phyloP scores from a whole-genome alignment of 805 yeast species.

The Yamadazyma laniorum region DNA sequence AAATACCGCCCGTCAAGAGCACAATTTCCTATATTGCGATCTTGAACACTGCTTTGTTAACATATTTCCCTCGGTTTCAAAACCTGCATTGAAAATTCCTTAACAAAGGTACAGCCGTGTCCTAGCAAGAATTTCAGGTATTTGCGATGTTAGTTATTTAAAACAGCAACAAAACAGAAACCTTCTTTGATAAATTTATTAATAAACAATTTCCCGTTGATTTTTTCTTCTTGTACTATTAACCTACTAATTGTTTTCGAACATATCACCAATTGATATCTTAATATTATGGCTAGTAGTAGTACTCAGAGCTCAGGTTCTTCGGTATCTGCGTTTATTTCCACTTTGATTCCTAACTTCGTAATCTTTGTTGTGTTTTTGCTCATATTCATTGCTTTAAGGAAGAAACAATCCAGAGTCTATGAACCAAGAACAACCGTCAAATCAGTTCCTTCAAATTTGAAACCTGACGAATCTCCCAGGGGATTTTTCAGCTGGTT shows the following conservation, averaged over 20 bases:
- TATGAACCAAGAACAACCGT: conserved; percentile 52
- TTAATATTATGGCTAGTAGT: conserved; percentile 12
- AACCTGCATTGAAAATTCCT: not conserved
- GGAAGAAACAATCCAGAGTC: conserved; percentile 46
- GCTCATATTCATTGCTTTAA: conserved; percentile 36
- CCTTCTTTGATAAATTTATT: not conserved
- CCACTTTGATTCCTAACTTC: conserved; percentile 46
- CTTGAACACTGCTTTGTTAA: too few species aligned
- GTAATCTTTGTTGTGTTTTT: conserved; percentile 43
- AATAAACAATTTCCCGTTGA: conserved; percentile 4
- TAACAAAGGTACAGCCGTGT: not conserved
- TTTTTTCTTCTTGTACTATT: not conserved
- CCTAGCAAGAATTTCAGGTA: not conserved
- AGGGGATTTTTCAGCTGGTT: conserved; percentile 56
- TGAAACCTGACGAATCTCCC: conserved; percentile 44
- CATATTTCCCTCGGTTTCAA: too few species aligned
- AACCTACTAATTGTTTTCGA: too few species aligned
- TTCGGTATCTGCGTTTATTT: conserved; percentile 47
- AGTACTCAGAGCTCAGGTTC: conserved; percentile 21
- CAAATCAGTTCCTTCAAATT: conserved; percentile 44
- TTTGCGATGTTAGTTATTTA: not conserved
- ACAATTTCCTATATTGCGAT: too few species aligned
- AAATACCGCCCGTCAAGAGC: too few species aligned
- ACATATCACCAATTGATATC: too few species aligned
- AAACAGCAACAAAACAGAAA: not conserved